Evolutionary conservation across 441 rosid species (phyloP).

Genomic region (Gossypium davidsonii): DNA sequence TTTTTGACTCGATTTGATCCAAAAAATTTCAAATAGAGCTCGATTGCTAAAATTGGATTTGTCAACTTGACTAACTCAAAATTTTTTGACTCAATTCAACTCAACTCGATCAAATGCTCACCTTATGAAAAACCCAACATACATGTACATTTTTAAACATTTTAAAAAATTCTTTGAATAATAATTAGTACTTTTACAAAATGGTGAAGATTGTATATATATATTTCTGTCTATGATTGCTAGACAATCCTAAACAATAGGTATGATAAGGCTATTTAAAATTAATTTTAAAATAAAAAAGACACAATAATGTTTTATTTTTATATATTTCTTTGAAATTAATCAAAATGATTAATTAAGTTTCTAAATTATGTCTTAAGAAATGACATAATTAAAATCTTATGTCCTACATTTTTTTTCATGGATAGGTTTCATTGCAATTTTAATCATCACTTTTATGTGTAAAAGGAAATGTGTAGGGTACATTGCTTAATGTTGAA

Average conservation of each 20-base stretch:
- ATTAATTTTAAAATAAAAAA: not conserved
- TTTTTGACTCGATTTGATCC: no score
- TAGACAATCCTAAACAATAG: not conserved
- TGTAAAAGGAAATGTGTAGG: not conserved
- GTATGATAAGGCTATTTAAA: not conserved
- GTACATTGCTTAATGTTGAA: not conserved
- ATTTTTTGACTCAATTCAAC: no score
- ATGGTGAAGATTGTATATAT: no score
- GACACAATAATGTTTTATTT: not conserved
- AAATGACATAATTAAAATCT: not conserved
- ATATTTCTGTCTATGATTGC: not conserved
- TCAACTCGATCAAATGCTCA: no score
- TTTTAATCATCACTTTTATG: not conserved
- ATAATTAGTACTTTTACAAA: no score
- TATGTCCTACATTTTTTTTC: conserved; percentile 5
- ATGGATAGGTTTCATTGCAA: not conserved
- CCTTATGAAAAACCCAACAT: no score
- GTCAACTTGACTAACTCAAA: no score
- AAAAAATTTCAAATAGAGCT: no score
- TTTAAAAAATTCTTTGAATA: not conserved
- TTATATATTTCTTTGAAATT: not conserved
- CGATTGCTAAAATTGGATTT: no score
- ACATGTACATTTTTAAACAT: not conserved
- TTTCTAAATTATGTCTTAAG: not conserved
- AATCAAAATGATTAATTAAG: conserved; percentile 5